A percentile compares a stretch with the other conserved stretches of the same genome.
Evolutionary conservation across 2,329 filamentous ascomycete species (phyloP).

Genomic region (Venturia carpophila): DNA sequence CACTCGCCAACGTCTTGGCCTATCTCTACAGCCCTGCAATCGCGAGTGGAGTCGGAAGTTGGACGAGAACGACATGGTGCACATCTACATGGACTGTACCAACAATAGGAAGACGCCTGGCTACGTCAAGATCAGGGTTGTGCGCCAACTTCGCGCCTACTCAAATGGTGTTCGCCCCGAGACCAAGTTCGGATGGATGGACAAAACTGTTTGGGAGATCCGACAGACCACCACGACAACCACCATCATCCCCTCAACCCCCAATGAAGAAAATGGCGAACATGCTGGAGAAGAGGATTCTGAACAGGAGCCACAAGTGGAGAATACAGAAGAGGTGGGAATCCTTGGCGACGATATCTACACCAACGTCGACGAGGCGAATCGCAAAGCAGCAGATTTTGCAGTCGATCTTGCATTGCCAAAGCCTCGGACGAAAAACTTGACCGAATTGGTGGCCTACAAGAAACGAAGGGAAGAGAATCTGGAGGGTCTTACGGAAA

Average conservation of each 20-base stretch:
- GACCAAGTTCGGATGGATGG: background rate
- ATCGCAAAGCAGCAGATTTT: constrained; percentile 9
- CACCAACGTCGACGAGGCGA: constrained; percentile 2
- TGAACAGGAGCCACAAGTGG: background rate
- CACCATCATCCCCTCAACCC: background rate
- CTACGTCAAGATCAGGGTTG: constrained; percentile 10
- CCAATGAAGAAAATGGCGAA: background rate
- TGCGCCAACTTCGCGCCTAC: background rate
- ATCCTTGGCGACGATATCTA: background rate
- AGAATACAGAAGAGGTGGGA: background rate
- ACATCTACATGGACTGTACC: constrained; percentile 1
- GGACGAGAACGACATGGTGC: background rate
- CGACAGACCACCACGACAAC: background rate
- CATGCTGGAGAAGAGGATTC: background rate
- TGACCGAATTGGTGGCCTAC: background rate
- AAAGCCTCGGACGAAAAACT: background rate
- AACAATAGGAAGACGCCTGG: background rate
- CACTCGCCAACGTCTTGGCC: background rate
- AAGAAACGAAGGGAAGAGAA: background rate
- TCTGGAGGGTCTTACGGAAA: background rate
- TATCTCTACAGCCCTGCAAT: background rate
- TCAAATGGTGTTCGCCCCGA: background rate
- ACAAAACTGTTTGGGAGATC: background rate
- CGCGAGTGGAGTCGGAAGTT: background rate
- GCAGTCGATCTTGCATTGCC: background rate